Conservation (phyloP, 73 alveolate genomes). For the Stentor coeruleus region DNA sequence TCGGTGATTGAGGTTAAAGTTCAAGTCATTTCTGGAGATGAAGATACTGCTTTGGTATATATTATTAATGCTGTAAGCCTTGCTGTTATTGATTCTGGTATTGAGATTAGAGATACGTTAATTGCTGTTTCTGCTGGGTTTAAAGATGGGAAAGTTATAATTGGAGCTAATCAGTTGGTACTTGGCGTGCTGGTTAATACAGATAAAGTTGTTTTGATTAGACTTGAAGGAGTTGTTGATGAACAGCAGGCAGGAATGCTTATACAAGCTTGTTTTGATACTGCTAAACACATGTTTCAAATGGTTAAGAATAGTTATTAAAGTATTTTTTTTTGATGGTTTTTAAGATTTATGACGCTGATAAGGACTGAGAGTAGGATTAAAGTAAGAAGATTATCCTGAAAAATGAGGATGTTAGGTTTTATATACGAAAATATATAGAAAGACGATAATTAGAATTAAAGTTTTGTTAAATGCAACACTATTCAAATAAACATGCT, state of each 20-base stretch:
- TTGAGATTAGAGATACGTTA: slow-evolving; percentile 15
- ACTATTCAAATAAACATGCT: no score
- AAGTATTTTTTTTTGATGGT: background rate
- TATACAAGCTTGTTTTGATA: background rate
- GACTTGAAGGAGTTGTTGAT: background rate
- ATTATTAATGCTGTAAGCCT: slow-evolving; percentile 9
- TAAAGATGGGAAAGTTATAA: background rate
- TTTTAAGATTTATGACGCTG: no score
- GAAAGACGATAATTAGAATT: no score
- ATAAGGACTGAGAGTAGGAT: no score
- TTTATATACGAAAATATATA: no score
- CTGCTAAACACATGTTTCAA: background rate
- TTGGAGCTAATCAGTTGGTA: background rate
- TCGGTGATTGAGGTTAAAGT: background rate
- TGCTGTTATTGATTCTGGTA: slow-evolving; percentile 4
- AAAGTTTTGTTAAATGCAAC: no score
- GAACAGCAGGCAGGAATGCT: background rate
- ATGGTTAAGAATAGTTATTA: background rate
- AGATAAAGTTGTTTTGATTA: background rate
- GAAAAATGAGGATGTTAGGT: no score
- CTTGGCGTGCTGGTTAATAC: slow-evolving; percentile 19
- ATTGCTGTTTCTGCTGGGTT: background rate
- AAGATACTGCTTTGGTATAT: background rate
- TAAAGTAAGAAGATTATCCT: no score
- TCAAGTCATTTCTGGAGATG: background rate